Evolutionary conservation across 305 asterid genomes (phyloP).

Genomic region (Fraxinus paxiana): DNA sequence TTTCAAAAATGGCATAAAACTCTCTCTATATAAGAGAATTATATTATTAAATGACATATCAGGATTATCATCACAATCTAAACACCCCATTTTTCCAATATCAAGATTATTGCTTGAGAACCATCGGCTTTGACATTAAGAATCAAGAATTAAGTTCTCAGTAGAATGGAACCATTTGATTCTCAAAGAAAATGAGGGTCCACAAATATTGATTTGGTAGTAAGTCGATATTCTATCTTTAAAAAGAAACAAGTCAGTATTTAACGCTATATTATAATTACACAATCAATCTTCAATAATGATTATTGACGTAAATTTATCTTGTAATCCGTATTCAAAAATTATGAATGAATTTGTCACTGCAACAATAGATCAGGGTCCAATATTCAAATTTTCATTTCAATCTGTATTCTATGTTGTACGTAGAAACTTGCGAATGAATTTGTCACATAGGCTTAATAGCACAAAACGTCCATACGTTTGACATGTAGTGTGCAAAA

Average conservation of each 20-base stretch:
- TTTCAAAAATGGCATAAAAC: too few relatives aligned
- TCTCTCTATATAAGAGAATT: too few relatives aligned
- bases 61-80: not conserved
- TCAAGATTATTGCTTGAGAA: not conserved
- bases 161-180: not conserved
- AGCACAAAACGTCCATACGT: too few relatives aligned
- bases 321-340: too few relatives aligned
- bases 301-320: not conserved
- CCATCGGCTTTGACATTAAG: not conserved
- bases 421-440: too few relatives aligned
- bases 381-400: not conserved
- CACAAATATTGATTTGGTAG: not conserved
- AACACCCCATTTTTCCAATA: not conserved
- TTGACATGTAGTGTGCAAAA: too few relatives aligned
- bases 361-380: not conserved
- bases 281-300: not conserved
- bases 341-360: not conserved
- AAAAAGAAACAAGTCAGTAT: not conserved
- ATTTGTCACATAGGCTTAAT: too few relatives aligned
- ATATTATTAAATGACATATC: not conserved
- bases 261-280: too few relatives aligned
- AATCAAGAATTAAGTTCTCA: not conserved
- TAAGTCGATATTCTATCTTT: not conserved
- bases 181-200: not conserved
- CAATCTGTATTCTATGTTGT: too few relatives aligned